Evolutionary conservation across 148 eudicot genomes (phyloP), one percentile per base, ranked within the genome.

Genomic region (Rhododendron vialii): DNA sequence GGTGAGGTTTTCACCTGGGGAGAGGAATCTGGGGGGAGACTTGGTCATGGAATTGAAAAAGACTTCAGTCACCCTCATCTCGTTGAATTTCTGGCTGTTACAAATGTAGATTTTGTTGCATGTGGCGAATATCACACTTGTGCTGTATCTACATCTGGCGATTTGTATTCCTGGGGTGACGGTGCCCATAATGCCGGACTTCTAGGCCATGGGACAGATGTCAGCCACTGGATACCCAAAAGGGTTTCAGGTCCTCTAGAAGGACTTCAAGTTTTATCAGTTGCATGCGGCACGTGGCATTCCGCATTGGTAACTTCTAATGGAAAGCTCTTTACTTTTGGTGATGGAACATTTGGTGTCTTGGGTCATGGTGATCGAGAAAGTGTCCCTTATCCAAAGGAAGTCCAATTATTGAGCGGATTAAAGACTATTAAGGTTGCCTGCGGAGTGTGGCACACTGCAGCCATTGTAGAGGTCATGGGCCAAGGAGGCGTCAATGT

Each of bases 1-100:
- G 98, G 98, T 22, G 98, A 96, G 88, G 93, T 95, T 79, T 96
- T 95, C 90, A 94, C 94, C 9, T 96, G 99, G 98, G 99, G 99
- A 17, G 98, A 95, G 89, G 99, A 95, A 83, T 91, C 88, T 11
- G 96, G 98, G 4, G 99, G 99, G 10, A 92, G 98, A 87, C 94
- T 96, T 67, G 98, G 98, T 65, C 98, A 96, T 90, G 96, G 98
- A 78, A 85, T 90, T 17, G 98, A 92, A 51, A 88, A 86, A 61
- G 92, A 96, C 83, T 86, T 94, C 17, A 86, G 89, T 80, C 91
- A 85, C 9, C 98, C 98, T 78, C 92, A 80, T 11, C 93, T 96
- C 4, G 93, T 96, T 43, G 95, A 94, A 76, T 89, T 88, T 79
- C 90, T 96, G 22, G 88, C 95, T 1, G 91, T 93, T 71, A 94